Conservation (phyloP, 1,284 basidiomycete genomes). For the Cryptococcus sp. region DNA sequence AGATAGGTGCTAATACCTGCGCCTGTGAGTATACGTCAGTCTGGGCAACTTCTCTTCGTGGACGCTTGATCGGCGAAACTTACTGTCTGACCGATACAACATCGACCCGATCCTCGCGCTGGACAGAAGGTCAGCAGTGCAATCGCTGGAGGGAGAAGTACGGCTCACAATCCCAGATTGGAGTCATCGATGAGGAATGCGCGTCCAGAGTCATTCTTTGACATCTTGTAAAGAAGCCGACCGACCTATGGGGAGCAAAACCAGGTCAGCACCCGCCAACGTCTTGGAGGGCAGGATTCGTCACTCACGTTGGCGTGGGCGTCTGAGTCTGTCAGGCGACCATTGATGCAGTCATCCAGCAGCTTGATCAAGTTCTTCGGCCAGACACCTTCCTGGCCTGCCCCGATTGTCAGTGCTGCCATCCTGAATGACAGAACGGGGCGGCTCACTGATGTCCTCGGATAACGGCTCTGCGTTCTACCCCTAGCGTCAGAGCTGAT, state of each 20-base stretch:
- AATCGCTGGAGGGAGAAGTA: not conserved
- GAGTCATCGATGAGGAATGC: not conserved
- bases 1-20: not conserved
- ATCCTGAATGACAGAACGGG: too few species aligned
- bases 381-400: too few species aligned
- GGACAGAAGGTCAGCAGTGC: not conserved
- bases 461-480: too few species aligned
- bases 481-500: too few species aligned
- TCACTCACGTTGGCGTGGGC: slow-evolving; percentile 1
- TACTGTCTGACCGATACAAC: not conserved
- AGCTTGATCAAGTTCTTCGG: not conserved
- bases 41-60: not conserved
- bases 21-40: not conserved
- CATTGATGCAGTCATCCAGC: not conserved
- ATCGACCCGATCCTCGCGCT: slow-evolving; percentile 1
- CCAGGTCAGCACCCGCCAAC: too few species aligned
- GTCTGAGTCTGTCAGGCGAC: not conserved
- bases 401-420: too few species aligned
- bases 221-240: not conserved
- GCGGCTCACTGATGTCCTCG: too few species aligned
- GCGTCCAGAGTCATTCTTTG: not conserved
- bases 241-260: not conserved
- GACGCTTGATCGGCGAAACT: not conserved
- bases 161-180: slow-evolving; percentile 4
- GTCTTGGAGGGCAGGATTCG: not conserved